phyloP scores from a whole-genome alignment of 306 rosid species.

The Fragaria nilgerrensis region DNA sequence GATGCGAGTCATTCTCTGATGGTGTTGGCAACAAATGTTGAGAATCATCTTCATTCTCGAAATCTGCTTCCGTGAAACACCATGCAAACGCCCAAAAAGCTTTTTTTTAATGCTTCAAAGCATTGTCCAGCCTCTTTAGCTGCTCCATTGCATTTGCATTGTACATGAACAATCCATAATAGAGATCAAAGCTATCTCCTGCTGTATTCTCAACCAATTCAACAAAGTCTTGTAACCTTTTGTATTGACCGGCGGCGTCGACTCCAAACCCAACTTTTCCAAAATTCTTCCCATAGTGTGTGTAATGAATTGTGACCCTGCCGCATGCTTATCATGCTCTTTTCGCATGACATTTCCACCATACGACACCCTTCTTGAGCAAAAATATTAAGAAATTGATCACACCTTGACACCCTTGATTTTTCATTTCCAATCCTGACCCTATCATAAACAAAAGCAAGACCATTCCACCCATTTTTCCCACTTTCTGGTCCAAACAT shows the following conservation, averaged over 20 bases:
- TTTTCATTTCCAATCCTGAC: slow-evolving; percentile 59
- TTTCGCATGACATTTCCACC: slow-evolving; percentile 92
- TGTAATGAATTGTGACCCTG: slow-evolving; percentile 87
- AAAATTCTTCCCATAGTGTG: slow-evolving; percentile 83
- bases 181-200: slow-evolving; percentile 87
- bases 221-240: slow-evolving; percentile 79
- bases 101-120: slow-evolving; percentile 69
- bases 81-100: slow-evolving; percentile 69
- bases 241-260: slow-evolving; percentile 80
- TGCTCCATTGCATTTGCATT: slow-evolving; percentile 82
- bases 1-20: slow-evolving; percentile 29
- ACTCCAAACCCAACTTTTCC: slow-evolving; percentile 59
- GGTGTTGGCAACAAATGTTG: slow-evolving; percentile 30
- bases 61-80: slow-evolving; percentile 47
- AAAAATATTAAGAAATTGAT: slow-evolving; percentile 68
- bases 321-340: slow-evolving; percentile 83
- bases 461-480: slow-evolving; percentile 71
- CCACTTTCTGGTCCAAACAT: slow-evolving; percentile 99
- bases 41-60: slow-evolving; percentile 41
- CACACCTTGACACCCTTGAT: slow-evolving; percentile 60
- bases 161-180: slow-evolving; percentile 87
- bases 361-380: slow-evolving; percentile 74
- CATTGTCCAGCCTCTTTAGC: slow-evolving; percentile 58
- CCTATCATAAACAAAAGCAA: slow-evolving; percentile 71
- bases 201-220: slow-evolving; percentile 76